Conservation (phyloP, 2,329 filamentous ascomycete species). For the Diplodia corticola region DNA sequence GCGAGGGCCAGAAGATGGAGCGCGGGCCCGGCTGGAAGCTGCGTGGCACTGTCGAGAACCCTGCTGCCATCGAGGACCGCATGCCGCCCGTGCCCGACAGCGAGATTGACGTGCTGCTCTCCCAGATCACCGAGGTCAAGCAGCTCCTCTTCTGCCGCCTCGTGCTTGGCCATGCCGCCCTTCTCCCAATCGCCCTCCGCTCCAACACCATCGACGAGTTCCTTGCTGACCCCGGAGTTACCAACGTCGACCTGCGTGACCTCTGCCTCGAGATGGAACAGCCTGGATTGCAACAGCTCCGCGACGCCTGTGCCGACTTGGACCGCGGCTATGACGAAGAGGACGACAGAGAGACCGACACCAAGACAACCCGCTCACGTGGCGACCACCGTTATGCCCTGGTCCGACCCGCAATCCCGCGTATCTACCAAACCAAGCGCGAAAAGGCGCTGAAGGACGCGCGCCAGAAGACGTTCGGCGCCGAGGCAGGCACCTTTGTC, state of each 20-base stretch:
- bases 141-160: slow-evolving; percentile 51
- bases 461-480: slow-evolving; percentile 23
- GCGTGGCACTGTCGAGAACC: slow-evolving; percentile 35
- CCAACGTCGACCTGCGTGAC: slow-evolving; percentile 47
- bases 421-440: slow-evolving; percentile 34
- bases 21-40: slow-evolving; percentile 37
- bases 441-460: slow-evolving; percentile 35
- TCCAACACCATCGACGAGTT: slow-evolving; percentile 50
- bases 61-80: slow-evolving; percentile 32
- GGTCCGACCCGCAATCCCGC: slow-evolving; percentile 22
- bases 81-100: slow-evolving; percentile 45
- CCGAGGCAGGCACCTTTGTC: slow-evolving; percentile 29
- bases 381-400: background rate
- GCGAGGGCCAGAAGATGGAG: slow-evolving; percentile 43
- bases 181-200: slow-evolving; percentile 49
- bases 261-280: slow-evolving; percentile 51
- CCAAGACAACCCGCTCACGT: background rate
- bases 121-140: slow-evolving; percentile 53
- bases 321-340: slow-evolving; percentile 43
- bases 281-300: slow-evolving; percentile 51
- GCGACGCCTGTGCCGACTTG: slow-evolving; percentile 55
- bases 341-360: slow-evolving; percentile 34
- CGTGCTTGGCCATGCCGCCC: slow-evolving; percentile 47
- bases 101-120: slow-evolving; percentile 46
- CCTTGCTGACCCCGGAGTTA: slow-evolving; percentile 45